Evolutionary conservation across 2,329 filamentous ascomycete genomes (phyloP), one percentile per base, ranked within the genome.

Genomic region (Colletotrichum siamense): DNA sequence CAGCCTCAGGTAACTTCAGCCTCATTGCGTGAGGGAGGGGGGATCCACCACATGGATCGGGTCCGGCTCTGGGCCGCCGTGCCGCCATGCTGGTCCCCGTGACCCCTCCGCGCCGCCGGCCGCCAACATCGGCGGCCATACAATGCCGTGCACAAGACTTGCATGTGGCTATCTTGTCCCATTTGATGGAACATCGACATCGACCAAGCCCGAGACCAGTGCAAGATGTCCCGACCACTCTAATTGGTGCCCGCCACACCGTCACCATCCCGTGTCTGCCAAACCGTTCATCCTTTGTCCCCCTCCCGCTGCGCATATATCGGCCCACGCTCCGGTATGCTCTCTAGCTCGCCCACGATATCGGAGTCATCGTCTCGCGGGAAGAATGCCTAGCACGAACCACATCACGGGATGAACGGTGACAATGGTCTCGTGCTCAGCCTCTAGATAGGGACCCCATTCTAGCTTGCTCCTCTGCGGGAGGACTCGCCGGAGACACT

Each of bases 191-290:
- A 26, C 13, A 30, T 59, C 55, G 24, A 52, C 49, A 8, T 24
- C 34, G 28, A 57, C 28, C 6, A 36, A 10, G 15, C 22, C 15
- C 44, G 6, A 52, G 44, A 52, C 44, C 44, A 52, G n/a, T 22
- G 44, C n/a, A 52, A 52, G n/a, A 22, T 22, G 10, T 52, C 12
- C 44, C 44, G 44, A 0, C 44, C 18, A 49, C n/a, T 44, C 52
- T 68, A 30, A 68, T 75, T 75, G 69, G 69, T 62, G 69, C 73
- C 73, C 73, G 63, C 63, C 34, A 68, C 36, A 26, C 28, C 30
- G 13, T 52, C 55, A 28, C 26, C 69, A 13, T 24, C 18, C 16
- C 24, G 18, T 18, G 15, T 24, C 32, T 22, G 55, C 59, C 34
- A 39, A n/a, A 24, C 13, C 24, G 49, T 44, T 52, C 63, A n/a